phyloP scores from a whole-genome alignment of 1,284 basidiomycete species.

The Earliella scabrosa region DNA sequence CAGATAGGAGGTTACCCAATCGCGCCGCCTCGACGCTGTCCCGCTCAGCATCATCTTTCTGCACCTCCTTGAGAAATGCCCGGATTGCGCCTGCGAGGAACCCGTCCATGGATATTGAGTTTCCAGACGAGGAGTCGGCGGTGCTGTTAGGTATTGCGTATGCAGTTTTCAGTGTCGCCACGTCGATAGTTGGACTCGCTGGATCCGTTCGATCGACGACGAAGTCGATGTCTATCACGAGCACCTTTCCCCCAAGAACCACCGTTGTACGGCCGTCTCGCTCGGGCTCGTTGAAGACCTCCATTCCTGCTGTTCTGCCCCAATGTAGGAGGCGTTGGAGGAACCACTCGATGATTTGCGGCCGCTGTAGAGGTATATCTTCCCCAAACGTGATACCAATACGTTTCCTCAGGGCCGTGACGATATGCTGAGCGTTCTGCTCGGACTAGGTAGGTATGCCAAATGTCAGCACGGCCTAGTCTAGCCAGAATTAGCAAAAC shows the following conservation, averaged over 20 bases:
- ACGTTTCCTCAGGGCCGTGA: constrained; percentile 48
- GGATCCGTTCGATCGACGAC: constrained; percentile 44
- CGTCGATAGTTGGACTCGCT: constrained; percentile 43
- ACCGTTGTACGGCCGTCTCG: constrained; percentile 55
- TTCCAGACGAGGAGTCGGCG: constrained; percentile 41
- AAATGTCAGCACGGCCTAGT: no score
- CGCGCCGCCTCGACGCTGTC: constrained; percentile 54
- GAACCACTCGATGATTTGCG: constrained; percentile 54
- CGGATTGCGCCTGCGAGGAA: constrained; percentile 60
- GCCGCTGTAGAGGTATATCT: constrained; percentile 57
- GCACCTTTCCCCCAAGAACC: constrained; percentile 73
- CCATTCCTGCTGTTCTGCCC: constrained; percentile 69
- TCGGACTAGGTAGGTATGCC: constrained; percentile 46
- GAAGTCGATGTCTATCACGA: constrained; percentile 78
- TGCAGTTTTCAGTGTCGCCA: constrained; percentile 67
- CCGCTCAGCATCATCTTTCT: constrained; percentile 54
- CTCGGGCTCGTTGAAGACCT: constrained; percentile 65
- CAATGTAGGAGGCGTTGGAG: constrained; percentile 60
- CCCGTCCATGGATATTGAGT: constrained; percentile 63
- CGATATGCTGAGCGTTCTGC: constrained; percentile 50
- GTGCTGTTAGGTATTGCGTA: constrained; percentile 65
- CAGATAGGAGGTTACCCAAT: constrained; percentile 50
- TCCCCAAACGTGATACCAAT: constrained; percentile 57
- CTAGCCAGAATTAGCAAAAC: neutral
- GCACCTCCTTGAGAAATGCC: constrained; percentile 62